Evolutionary conservation across 805 yeast genomes (phyloP).

Genomic region (Candida sanyiensis): DNA sequence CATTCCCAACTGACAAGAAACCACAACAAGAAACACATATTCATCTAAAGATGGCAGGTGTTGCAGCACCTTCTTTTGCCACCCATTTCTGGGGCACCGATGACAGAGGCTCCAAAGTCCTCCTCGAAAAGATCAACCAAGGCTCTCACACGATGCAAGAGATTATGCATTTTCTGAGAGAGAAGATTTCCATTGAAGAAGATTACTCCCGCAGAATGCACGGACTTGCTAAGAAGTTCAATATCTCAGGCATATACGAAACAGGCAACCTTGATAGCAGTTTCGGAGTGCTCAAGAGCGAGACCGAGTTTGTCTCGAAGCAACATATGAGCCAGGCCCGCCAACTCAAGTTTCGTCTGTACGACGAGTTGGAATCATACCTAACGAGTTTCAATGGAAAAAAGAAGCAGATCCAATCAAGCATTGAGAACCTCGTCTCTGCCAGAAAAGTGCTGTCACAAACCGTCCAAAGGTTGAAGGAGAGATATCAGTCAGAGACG

Average conservation of each 20-base stretch:
- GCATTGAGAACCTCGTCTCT: conserved; percentile 47
- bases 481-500: conserved; percentile 53
- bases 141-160: conserved; percentile 55
- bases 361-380: conserved; percentile 50
- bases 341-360: conserved; percentile 46
- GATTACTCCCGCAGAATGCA: conserved; percentile 59
- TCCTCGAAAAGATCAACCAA: conserved; percentile 52
- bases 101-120: conserved; percentile 50
- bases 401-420: conserved; percentile 50
- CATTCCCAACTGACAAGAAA: not conserved
- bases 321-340: conserved; percentile 48
- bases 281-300: conserved; percentile 51
- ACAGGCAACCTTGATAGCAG: conserved; percentile 55
- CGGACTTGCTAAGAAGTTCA: conserved; percentile 40
- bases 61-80: conserved; percentile 30
- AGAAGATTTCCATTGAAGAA: conserved; percentile 58
- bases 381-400: conserved; percentile 44
- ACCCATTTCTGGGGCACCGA: conserved; percentile 53
- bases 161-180: conserved; percentile 44
- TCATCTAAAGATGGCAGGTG: conserved; percentile 8
- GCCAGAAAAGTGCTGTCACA: conserved; percentile 36
- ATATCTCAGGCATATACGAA: conserved; percentile 47
- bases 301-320: conserved; percentile 53
- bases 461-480: conserved; percentile 35
- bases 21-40: not conserved